Evolutionary conservation across 23 red algal species (phyloP), one percentile per base, ranked within the genome.

Genomic region (Pyropia yezoensis): DNA sequence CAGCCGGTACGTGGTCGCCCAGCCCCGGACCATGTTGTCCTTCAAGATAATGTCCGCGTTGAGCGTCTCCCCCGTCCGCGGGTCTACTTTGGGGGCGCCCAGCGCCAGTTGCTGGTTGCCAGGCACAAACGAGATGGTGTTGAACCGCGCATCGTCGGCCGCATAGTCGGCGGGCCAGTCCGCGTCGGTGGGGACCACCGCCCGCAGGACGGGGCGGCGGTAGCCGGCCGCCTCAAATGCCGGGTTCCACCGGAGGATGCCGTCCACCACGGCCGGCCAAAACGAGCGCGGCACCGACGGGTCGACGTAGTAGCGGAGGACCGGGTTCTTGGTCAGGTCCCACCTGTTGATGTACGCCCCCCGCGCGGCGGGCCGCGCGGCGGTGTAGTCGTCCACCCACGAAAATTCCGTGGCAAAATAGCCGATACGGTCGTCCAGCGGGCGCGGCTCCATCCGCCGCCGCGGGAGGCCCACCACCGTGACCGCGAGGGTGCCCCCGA

Each of bases 161-260:
- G 54, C 70, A 26, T 62, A 75, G 70, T 75, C 70, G 52, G 56
- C 52, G 2, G 70, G 70, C 56, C 56, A 75, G 59, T 75, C 70
- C 0, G 4, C 12, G 39, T 47, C 39, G 39, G 39, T 12, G 7
- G 39, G 39, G 0, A 47, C 39, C 6, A 47, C 39, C 11, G 39
- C 39, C 39, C 9, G 39, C 39, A 47, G 11, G 7, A 47, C 39
- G 39, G 39, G 39, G 6, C 39, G 39, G 6, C 39, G 39, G 34
- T 59, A 27, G 17, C 27, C 73, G 0, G 63, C 63, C 18, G 63
- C 63, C 6, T 2, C 63, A 51, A 66, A 30, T 8, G 63, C 63
- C 0, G 18, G 18, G 33, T 66, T 45, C 63, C 63, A 66, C 16
- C 19, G 3, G 7, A 0, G 4, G 26, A 66, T 20, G 21, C 63